phyloP scores from a whole-genome alignment of 2,329 filamentous ascomycete genomes.

The Fusarium sp. region DNA sequence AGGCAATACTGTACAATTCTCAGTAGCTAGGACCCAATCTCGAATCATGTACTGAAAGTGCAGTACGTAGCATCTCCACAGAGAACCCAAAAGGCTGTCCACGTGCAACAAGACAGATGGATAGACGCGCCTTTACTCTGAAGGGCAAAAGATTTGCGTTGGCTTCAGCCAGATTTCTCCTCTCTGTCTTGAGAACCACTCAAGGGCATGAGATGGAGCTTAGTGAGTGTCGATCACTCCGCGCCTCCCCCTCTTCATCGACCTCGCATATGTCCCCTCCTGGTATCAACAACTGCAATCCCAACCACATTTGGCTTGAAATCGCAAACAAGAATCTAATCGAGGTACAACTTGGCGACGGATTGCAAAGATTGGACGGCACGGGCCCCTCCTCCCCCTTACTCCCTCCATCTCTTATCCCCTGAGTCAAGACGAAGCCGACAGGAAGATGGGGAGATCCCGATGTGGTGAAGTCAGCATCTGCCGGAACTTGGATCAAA shows the following conservation, averaged over 20 bases:
- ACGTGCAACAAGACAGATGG: constrained; percentile 33
- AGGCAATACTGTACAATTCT: background rate
- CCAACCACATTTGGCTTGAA: constrained; percentile 17
- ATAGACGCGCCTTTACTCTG: constrained; percentile 20
- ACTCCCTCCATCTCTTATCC: constrained; percentile 12
- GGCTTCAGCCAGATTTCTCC: constrained; percentile 15
- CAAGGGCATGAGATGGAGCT: constrained; percentile 27
- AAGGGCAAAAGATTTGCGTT: constrained; percentile 31
- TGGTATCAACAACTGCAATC: constrained; percentile 13
- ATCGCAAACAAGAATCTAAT: constrained; percentile 12
- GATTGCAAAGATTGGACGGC: constrained; percentile 14
- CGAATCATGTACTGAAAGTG: constrained; percentile 9
- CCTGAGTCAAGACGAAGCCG: constrained; percentile 33
- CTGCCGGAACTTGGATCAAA: constrained; percentile 39
- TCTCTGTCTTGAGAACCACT: constrained; percentile 21
- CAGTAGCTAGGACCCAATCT: background rate
- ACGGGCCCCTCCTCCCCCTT: constrained; percentile 22
- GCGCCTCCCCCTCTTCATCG: constrained; percentile 25
- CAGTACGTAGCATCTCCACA: constrained; percentile 29
- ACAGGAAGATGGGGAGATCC: constrained; percentile 16
- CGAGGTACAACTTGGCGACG: constrained; percentile 19
- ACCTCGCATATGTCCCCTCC: constrained; percentile 12
- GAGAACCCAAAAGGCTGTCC: constrained; percentile 25
- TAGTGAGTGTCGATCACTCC: constrained; percentile 41
- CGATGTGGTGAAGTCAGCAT: constrained; percentile 35